Base-by-base conservation (phyloP, 179 eudicot species). In the Spinacia oleracea region DNA sequence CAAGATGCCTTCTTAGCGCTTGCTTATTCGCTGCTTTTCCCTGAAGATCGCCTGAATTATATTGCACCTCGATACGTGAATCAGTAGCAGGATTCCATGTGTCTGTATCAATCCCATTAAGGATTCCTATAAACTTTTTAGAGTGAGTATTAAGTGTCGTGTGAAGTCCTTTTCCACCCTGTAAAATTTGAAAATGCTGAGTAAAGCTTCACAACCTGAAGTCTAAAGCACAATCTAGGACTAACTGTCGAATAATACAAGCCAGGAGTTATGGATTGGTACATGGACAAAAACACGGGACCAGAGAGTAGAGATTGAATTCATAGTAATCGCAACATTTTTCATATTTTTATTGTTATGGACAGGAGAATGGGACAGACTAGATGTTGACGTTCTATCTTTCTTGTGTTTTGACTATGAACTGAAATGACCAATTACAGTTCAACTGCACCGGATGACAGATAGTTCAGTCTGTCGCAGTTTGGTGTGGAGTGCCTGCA, bases 71-170 rank as follows among this genome's bases (percentile, higher is more conserved):
- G 70, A 96, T 90, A 80, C 75, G 84, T 31, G 86, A 78, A 84
- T 96, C 99, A 45, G 89, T 90, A n/a, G 96, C 90, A 73, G 99
- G 99, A 86, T 96, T 92, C 99, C 99, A 96, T 62, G 86, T 80
- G 83, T 93, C 96, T 35, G 96, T 91, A 85, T 96, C 99, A 77
- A 96, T 96, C 76, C 99, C 99, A 86, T 96, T 96, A 68, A 93
- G 90, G 77, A 96, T 89, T 79, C 99, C 99, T 55, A 86, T 77
- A 81, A 96, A 96, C 87, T 96, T 96, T 87, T 89, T 89, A 9
- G 97, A 76, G 84, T 93, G 91, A 63, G 91, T 79, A 78, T 89
- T 87, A 56, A 96, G 89, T 63, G 98, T 96, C 29, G 84, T 62
- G 83, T 91, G 96, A 79, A 96, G 97, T 73, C 99, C 98, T 87